Percentiles rank a stretch among this genome's conserved stretches.
These are phyloP conservation scores for Boletus mariae DNA, from an alignment of 1,284 basidiomycete genomes.

Conservation along the genomic window DNA sequence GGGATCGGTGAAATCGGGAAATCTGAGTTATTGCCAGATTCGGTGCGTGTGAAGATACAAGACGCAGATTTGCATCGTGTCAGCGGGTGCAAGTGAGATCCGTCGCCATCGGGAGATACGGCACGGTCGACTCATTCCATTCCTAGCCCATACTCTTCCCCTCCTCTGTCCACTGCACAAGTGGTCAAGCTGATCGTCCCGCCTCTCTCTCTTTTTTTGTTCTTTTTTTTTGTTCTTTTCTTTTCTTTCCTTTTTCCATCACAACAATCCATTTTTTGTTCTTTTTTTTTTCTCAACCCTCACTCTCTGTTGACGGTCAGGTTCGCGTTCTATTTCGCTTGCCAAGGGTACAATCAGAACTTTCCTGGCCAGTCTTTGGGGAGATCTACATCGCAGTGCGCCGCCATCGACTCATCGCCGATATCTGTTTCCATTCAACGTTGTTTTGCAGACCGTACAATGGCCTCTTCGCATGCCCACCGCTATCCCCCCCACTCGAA, in stretches of 20 bases:
- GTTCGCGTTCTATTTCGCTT: neutral
- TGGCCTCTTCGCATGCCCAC: conserved; percentile 31
- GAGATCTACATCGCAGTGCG: conserved; percentile 22
- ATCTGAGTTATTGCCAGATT: conserved; percentile 22
- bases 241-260: conserved; percentile 8
- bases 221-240: conserved; percentile 6
- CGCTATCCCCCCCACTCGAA: conserved; percentile 36
- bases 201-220: conserved; percentile 5
- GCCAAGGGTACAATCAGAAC: neutral
- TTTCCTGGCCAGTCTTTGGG: neutral
- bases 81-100: conserved; percentile 42
- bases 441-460: conserved; percentile 15
- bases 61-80: conserved; percentile 33
- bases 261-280: neutral
- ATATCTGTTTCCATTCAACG: conserved; percentile 21
- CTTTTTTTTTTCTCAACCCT: neutral
- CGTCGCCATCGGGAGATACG: conserved; percentile 55
- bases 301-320: neutral
- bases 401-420: conserved; percentile 17
- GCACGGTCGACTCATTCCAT: conserved; percentile 30
- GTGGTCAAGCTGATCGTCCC: conserved; percentile 7
- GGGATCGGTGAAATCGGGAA: conserved; percentile 31
- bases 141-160: conserved; percentile 26
- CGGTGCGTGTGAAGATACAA: conserved; percentile 29
- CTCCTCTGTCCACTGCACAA: conserved; percentile 20